Evolutionary conservation across 129 eudicot species (phyloP).

Genomic region (Kitagawia praeruptora): DNA sequence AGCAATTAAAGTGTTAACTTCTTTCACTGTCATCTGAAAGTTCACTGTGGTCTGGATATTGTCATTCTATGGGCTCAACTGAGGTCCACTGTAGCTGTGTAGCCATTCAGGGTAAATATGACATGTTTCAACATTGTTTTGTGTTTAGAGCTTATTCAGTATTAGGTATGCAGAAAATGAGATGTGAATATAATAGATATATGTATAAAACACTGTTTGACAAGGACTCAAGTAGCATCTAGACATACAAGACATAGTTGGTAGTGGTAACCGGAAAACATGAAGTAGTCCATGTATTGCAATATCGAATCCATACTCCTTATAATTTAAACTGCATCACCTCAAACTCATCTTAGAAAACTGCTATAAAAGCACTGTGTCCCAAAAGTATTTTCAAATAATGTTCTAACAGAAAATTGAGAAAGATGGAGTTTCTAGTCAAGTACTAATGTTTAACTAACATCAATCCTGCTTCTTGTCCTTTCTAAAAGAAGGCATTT

Average conservation of each 20-base stretch:
- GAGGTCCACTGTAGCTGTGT: neutral
- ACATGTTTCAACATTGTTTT: neutral
- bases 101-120: neutral
- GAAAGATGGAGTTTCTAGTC: neutral
- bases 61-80: neutral
- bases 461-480: constrained; percentile 41
- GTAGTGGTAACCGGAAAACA: neutral
- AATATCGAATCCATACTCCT: neutral
- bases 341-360: neutral
- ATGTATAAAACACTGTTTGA: neutral
- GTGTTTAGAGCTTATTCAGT: neutral
- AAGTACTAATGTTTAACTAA: neutral
- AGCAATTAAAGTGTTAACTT: neutral
- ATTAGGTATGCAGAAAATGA: neutral
- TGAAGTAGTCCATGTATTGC: neutral
- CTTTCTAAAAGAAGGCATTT: constrained; percentile 41
- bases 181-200: neutral
- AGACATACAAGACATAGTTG: neutral
- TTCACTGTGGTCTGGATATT: neutral
- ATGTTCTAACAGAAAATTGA: neutral
- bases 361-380: neutral
- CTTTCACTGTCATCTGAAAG: neutral
- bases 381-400: neutral
- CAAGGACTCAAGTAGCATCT: neutral
- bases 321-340: neutral